Base-by-base conservation (phyloP, 352 stramenopile genomes). In the Pythium phragmitis region DNA sequence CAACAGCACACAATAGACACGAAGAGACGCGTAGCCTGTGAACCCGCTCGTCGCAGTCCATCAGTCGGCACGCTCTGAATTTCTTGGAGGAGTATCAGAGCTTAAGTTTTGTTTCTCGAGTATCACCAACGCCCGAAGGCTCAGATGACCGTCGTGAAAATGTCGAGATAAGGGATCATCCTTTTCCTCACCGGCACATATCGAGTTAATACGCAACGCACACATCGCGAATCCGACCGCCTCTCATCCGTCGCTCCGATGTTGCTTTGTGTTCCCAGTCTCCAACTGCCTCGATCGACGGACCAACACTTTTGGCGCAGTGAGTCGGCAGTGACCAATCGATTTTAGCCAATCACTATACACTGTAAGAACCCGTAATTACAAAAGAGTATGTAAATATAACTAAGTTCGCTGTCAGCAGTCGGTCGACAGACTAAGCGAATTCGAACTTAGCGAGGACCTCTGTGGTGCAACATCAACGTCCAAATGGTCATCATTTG, bases 141-240 rank as follows among this genome's bases (percentile, higher is more conserved):
- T 94, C 83, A 94, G 85, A 92, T 88, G 85, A 94, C 85, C 85
- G 85, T 94, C 85, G 83, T 94, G 85, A 94, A 87, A 91, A 85
- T 74, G 72, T 92, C 79, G 83, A 92, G 84, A 89, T 87, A 85
- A 83, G 74, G 74, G 74, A 80, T 94, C 85, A 94, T 92, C 78
- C 88, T 89, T 73, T 82, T 94, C 77, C 82, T 68, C 55, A 46
- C 51, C 46, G 26, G n/a, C 59, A 48, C 48, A 51, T 19, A 19
- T 42, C 26, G 26, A 51, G 28, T 28, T 37, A 36, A 47, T 34
- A 37, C 11, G 4, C 21, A n/a, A 41, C 39, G 17, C 39, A 21
- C 39, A 46, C 37, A 46, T 14, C 13, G 39, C 39, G 6, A 46
- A n/a, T 2, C 39, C 28, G 17, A 46, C 11, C 14, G 16, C 36